These are phyloP conservation scores for Candida pseudocylindracea DNA, from an alignment of 1,139 yeast species.

Conservation along the genomic window DNA sequence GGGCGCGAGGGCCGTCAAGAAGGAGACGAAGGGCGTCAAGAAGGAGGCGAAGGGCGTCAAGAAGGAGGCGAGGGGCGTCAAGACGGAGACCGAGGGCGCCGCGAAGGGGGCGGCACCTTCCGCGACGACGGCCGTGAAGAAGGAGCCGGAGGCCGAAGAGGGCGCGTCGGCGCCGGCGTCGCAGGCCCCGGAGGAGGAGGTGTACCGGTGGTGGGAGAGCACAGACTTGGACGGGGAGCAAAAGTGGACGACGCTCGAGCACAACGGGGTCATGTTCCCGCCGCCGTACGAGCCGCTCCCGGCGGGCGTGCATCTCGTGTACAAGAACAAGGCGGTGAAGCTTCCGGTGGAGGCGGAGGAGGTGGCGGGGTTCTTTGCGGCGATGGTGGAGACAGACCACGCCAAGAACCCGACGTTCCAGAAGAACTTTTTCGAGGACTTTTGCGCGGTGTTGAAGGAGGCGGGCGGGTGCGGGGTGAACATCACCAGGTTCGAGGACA, in stretches of 20 bases:
- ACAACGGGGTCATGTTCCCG: constrained; percentile 83
- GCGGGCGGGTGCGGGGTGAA: constrained; percentile 37
- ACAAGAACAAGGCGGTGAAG: constrained; percentile 52
- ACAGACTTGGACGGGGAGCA: constrained; percentile 26
- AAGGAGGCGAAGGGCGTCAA: neutral
- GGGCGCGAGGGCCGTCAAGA: neutral
- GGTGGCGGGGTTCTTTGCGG: constrained; percentile 89
- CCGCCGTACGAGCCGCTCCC: constrained; percentile 84
- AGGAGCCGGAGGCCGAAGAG: neutral
- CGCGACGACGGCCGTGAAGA: neutral
- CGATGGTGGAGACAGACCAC: constrained; percentile 74
- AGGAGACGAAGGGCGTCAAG: neutral
- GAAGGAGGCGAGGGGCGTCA: neutral
- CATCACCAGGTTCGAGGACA: constrained; percentile 37
- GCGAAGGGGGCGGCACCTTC: constrained; percentile 1
- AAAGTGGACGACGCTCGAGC: constrained; percentile 75
- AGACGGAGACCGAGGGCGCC: neutral
- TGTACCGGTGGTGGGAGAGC: constrained; percentile 68
- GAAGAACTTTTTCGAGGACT: constrained; percentile 70
- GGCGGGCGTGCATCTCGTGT: constrained; percentile 47
- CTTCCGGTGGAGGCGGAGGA: constrained; percentile 78
- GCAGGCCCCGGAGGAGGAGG: constrained; percentile 4
- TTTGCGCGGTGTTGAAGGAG: constrained; percentile 43
- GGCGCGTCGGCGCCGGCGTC: constrained; percentile 3
- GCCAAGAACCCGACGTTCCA: constrained; percentile 74